Percentiles rank a stretch among this genome's conserved stretches.
Conservation (phyloP, 805 yeast genomes). For the Sugiyamaella mastotermitis region DNA sequence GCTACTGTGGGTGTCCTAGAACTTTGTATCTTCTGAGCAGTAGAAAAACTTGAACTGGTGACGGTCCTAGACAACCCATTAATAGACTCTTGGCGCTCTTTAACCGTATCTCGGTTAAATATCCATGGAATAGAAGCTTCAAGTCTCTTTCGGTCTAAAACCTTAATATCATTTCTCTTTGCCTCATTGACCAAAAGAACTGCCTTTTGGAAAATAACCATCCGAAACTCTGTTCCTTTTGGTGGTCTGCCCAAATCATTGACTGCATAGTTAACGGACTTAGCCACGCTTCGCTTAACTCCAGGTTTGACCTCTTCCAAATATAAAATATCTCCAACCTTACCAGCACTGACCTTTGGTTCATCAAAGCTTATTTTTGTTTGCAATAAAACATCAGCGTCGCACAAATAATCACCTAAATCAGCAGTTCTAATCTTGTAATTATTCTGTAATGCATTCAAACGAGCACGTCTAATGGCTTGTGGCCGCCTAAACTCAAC, state of each 20-base stretch:
- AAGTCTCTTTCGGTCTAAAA: neutral
- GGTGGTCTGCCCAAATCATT: conserved; percentile 7
- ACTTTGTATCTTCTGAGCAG: neutral
- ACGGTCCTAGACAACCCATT: neutral
- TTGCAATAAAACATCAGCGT: conserved; percentile 12
- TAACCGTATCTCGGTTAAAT: too few species aligned
- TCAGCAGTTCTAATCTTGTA: conserved; percentile 11
- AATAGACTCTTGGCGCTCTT: neutral
- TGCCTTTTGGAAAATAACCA: conserved; percentile 11
- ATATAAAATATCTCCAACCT: conserved; percentile 15
- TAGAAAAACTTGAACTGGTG: neutral
- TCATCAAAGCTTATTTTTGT: conserved; percentile 14
- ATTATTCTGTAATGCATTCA: conserved; percentile 12
- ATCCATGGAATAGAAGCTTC: conserved; percentile 1
- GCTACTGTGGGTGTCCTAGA: neutral
- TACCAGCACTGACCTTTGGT: conserved; percentile 2
- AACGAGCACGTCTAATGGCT: conserved; percentile 11
- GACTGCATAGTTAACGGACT: conserved; percentile 4
- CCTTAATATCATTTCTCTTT: conserved; percentile 6
- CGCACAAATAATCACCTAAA: conserved; percentile 17
- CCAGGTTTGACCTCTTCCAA: neutral
- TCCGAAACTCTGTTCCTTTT: conserved; percentile 10
- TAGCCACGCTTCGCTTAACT: conserved; percentile 5
- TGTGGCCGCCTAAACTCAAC: conserved; percentile 15
- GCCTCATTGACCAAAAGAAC: conserved; percentile 12